Evolutionary conservation across 306 rosid species (phyloP).

Genomic region (Potentilla sterilis): DNA sequence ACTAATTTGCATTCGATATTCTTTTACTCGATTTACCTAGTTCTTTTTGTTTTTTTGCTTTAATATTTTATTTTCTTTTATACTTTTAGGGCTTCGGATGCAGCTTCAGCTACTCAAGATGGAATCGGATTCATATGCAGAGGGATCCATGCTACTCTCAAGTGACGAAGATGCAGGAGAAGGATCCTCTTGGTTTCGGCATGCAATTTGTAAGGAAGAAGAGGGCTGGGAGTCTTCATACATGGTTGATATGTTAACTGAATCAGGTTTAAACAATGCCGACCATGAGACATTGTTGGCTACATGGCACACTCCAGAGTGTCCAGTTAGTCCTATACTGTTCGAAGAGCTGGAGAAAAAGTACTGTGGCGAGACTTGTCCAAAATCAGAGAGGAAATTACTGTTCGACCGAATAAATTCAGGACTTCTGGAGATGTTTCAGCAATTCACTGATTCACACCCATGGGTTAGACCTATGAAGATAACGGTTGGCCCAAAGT

Average conservation of each 20-base stretch:
- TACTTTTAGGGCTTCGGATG: constrained; percentile 73
- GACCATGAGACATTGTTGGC: constrained; percentile 36
- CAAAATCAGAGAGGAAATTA: constrained; percentile 69
- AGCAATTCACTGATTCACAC: constrained; percentile 40
- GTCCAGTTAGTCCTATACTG: constrained; percentile 54
- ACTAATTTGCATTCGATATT: background rate
- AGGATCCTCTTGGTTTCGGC: constrained; percentile 27
- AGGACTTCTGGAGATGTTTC: constrained; percentile 50
- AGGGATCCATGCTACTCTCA: constrained; percentile 52
- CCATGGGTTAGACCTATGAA: constrained; percentile 52
- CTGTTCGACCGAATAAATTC: constrained; percentile 74
- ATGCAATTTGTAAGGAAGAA: constrained; percentile 32
- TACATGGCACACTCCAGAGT: constrained; percentile 57
- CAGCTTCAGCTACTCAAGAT: constrained; percentile 88
- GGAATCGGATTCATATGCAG: constrained; percentile 66
- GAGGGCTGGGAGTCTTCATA: constrained; percentile 71
- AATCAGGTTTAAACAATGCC: constrained; percentile 47
- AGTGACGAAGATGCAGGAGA: constrained; percentile 80
- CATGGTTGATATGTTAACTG: constrained; percentile 49
- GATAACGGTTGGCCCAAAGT: constrained; percentile 25
- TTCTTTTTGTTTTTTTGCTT: constrained; percentile 10
- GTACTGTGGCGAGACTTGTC: constrained; percentile 39
- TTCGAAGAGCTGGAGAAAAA: constrained; percentile 75
- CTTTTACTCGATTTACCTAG: background rate
- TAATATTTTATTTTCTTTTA: constrained; percentile 11